Conservation (phyloP, 306 rosid genomes). For the Heteromeles arbutifolia region DNA sequence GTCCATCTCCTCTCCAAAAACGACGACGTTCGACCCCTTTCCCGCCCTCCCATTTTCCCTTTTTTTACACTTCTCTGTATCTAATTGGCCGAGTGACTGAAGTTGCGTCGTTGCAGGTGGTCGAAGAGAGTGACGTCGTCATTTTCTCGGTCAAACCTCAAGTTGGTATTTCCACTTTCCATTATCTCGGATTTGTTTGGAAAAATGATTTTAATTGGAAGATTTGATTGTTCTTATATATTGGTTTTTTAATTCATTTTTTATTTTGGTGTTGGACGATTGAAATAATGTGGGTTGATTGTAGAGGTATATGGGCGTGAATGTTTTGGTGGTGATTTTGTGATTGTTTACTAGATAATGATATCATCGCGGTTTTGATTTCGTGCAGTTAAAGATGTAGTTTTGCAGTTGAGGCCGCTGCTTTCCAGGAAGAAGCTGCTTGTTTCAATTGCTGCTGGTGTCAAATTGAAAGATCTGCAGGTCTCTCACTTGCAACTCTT, state of each 20-base stretch:
- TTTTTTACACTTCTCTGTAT: background rate
- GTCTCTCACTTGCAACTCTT: constrained; percentile 20
- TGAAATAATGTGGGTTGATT: background rate
- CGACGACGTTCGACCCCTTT: constrained; percentile 11
- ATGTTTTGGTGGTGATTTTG: background rate
- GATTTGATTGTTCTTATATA: background rate
- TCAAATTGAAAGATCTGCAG: constrained; percentile 90
- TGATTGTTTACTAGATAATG: background rate
- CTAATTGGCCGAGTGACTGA: background rate
- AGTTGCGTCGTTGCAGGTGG: constrained; percentile 41
- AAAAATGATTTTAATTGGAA: background rate
- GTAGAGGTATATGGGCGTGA: background rate
- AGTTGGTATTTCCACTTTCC: constrained; percentile 32
- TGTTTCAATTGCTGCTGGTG: constrained; percentile 93
- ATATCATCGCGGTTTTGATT: background rate
- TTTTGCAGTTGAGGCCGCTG: constrained; percentile 53
- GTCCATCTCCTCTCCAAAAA: constrained; percentile 13
- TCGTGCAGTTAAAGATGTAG: constrained; percentile 55
- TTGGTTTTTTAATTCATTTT: background rate
- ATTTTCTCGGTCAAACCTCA: constrained; percentile 92
- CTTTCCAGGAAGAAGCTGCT: constrained; percentile 73
- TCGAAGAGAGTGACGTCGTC: constrained; percentile 69
- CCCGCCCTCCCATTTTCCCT: background rate
- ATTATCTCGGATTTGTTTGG: background rate
- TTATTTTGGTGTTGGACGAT: background rate